Conservation (phyloP, 495 filamentous ascomycete species). For the Penicillium mononematosum region DNA sequence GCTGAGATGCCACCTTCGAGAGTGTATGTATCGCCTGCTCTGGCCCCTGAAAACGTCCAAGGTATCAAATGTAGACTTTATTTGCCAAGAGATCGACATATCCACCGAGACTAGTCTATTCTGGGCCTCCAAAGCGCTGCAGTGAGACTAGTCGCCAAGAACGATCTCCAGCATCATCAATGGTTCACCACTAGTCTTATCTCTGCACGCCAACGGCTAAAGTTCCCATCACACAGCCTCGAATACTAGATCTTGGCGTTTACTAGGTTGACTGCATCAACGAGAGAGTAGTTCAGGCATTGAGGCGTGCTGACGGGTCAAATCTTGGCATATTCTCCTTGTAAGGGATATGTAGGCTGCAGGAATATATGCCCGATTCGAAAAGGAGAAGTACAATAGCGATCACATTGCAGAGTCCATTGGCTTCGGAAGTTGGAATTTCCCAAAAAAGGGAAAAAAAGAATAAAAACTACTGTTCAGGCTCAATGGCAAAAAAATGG, state of each 20-base stretch:
- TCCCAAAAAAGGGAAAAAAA: neutral
- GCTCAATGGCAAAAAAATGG: neutral
- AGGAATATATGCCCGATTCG: neutral
- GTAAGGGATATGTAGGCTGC: neutral
- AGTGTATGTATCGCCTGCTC: neutral
- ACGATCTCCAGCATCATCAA: slow-evolving; percentile 20
- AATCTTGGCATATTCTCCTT: slow-evolving; percentile 7
- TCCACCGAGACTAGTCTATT: slow-evolving; percentile 6
- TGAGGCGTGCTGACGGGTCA: neutral
- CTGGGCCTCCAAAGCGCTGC: slow-evolving; percentile 4
- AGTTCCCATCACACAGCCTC: slow-evolving; percentile 24
- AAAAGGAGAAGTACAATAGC: neutral
- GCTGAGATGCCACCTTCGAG: neutral
- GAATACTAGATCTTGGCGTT: slow-evolving; percentile 7
- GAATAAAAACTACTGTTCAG: neutral
- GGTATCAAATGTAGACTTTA: slow-evolving; percentile 3
- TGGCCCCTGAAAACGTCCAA: slow-evolving; percentile 8
- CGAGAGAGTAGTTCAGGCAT: neutral
- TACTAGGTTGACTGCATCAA: slow-evolving; percentile 2
- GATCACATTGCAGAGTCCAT: neutral
- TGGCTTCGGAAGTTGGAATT: neutral
- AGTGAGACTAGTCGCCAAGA: slow-evolving; percentile 20
- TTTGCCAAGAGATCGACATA: slow-evolving; percentile 14
- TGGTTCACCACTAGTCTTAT: slow-evolving; percentile 18
- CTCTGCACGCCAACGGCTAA: neutral